A percentile compares a stretch with the other conserved stretches of the same genome.
Conservation (phyloP, 2,329 filamentous ascomycete genomes). For the Tolypocladium tropicale region DNA sequence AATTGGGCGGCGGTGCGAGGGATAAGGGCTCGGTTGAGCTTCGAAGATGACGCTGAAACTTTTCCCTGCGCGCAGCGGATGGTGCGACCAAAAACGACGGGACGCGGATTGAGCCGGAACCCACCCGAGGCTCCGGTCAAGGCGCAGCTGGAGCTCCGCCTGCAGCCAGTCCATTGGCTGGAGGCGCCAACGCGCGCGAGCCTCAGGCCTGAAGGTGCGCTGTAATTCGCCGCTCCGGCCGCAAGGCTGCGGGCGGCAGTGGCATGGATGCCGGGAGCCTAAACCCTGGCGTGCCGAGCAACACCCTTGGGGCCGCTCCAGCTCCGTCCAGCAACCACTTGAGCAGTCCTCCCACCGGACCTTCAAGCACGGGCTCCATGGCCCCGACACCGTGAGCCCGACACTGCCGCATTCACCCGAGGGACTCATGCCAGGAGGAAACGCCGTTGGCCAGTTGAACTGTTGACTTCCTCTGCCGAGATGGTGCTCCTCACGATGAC, state of each 20-base stretch:
- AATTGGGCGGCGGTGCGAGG: slow-evolving; percentile 1
- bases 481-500: slow-evolving; percentile 81
- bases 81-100: slow-evolving; percentile 1
- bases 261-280: background rate
- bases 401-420: background rate
- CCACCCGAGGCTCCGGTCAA: background rate
- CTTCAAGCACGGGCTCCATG: too few species aligned
- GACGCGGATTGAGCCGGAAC: slow-evolving; percentile 10
- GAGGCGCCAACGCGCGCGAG: background rate
- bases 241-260: background rate
- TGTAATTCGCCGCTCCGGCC: background rate
- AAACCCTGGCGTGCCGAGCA: background rate
- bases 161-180: background rate
- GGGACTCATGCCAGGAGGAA: too few species aligned
- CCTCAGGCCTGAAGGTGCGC: background rate
- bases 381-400: background rate
- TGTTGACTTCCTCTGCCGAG: background rate
- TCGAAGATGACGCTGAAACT: slow-evolving; percentile 5
- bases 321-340: too few species aligned
- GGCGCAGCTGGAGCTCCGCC: background rate
- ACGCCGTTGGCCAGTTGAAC: too few species aligned
- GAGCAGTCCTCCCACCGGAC: too few species aligned
- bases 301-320: too few species aligned
- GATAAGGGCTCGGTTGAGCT: background rate
- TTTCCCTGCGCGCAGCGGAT: slow-evolving; percentile 3